These are phyloP conservation scores for Erigeron canadensis DNA, from an alignment of 129 eudicot genomes.

Conservation along the genomic window DNA sequence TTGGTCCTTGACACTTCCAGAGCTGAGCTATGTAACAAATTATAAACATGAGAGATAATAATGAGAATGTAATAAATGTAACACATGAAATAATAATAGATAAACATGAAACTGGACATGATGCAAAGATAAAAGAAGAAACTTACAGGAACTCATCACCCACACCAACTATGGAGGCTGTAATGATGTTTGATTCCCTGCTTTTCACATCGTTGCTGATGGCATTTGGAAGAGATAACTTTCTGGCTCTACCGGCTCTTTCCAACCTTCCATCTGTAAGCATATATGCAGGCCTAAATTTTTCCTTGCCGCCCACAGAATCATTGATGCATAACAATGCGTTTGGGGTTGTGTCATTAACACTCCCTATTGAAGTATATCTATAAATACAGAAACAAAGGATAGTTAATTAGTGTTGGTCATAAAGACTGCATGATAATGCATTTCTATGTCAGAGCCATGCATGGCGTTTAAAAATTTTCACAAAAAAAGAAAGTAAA, in stretches of 20 bases:
- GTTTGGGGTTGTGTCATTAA: slow-evolving; percentile 78
- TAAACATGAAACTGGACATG: background rate
- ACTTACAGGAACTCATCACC: slow-evolving; percentile 89
- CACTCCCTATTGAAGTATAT: slow-evolving; percentile 84
- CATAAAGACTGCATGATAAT: background rate
- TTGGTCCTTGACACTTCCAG: slow-evolving; percentile 59
- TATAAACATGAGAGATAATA: background rate
- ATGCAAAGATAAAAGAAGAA: background rate
- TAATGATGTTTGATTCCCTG: slow-evolving; percentile 33
- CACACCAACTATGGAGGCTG: slow-evolving; percentile 72
- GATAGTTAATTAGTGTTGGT: background rate
- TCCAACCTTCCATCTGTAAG: slow-evolving; percentile 86
- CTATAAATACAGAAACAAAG: slow-evolving; percentile 25
- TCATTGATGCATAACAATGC: slow-evolving; percentile 44
- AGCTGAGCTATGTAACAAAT: slow-evolving; percentile 13
- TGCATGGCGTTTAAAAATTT: background rate
- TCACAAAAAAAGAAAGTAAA: background rate
- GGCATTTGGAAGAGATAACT: slow-evolving; percentile 27
- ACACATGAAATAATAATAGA: background rate
- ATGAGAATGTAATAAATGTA: background rate
- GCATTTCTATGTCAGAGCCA: too few relatives aligned
- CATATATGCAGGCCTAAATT: slow-evolving; percentile 70
- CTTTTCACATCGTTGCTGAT: slow-evolving; percentile 49
- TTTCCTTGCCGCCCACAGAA: slow-evolving; percentile 39
- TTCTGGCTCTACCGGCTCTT: slow-evolving; percentile 77